Percentiles rank a stretch among this genome's conserved stretches.
Evolutionary conservation across 352 stramenopile species (phyloP).

Genomic region (Pythium sukuiense): DNA sequence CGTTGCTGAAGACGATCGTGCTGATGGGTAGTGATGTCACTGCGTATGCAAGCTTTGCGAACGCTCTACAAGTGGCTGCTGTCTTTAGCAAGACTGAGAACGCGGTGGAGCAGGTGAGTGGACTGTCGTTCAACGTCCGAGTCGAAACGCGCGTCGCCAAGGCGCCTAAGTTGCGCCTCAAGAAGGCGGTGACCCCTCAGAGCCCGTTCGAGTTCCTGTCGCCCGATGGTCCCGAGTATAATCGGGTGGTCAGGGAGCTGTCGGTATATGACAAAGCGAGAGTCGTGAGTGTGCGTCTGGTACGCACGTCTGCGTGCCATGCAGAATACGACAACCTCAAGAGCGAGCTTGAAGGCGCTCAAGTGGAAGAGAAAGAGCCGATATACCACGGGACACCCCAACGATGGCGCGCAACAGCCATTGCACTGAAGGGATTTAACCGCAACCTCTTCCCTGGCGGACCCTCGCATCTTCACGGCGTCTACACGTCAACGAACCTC

Average conservation of each 20-base stretch:
- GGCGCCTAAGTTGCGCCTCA: neutral
- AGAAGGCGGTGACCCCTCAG: neutral
- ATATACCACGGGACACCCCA: neutral
- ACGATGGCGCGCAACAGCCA: slow-evolving; percentile 23
- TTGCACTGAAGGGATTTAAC: slow-evolving; percentile 4
- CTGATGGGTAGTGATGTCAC: slow-evolving; percentile 45
- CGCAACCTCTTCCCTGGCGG: neutral
- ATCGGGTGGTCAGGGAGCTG: too few relatives aligned
- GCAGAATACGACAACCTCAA: neutral
- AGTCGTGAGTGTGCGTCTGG: neutral
- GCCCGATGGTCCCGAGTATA: slow-evolving; percentile 3
- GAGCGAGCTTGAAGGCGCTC: neutral
- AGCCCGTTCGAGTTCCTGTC: slow-evolving; percentile 8
- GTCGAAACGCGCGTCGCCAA: neutral
- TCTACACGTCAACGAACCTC: neutral
- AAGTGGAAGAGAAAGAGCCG: neutral
- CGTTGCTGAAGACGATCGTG: slow-evolving; percentile 25
- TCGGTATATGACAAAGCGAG: neutral
- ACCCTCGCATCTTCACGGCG: neutral
- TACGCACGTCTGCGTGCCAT: neutral
- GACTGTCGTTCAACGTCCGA: neutral
- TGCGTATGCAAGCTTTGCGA: slow-evolving; percentile 30
- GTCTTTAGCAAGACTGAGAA: too few relatives aligned
- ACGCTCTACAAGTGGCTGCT: slow-evolving; percentile 10
- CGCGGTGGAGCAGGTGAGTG: too few relatives aligned